Evolutionary conservation across 2,329 filamentous ascomycete genomes (phyloP), one percentile per base, ranked within the genome.

Genomic region (Onygenales sp.): DNA sequence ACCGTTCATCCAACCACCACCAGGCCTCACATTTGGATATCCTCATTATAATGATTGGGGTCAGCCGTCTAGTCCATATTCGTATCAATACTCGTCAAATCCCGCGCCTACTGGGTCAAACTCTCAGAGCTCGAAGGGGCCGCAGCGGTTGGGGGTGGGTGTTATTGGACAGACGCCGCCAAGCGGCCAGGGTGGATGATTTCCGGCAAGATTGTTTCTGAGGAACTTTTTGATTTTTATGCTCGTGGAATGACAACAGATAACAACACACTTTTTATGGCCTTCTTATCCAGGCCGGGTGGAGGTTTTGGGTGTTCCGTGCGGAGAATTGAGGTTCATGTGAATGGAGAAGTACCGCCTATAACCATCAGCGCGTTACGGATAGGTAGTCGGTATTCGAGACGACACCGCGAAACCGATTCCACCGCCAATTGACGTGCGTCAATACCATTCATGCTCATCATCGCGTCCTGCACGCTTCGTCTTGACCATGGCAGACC

Each of bases 181-280:
- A 27, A 74, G 71, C 57, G 73, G 73, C 32, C 76, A 79, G 59
- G 70, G 70, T 40, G 73, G 74, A 51, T 75, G 70, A 74, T 62
- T 42, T 17, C 21, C 36, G 10, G 31, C 21, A 27, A 27, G 21
- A 27, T 27, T 34, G 9, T 46, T 46, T 17, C 11, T 6, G 32
- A 8, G 32, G 32, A 17, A 32, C 32, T 8, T 34, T 47, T 6
- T 21, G 31, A 13, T 37, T 13, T n/a, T 3, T 14, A 9, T 49
- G 33, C 10, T 37, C 31, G 13, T 49, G 9, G 17, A 39, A 17
- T 33, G 45, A 31, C 9, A 33, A 11, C 27, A 39, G 17, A n/a
- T 44, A 27, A 4, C 11, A 27, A n/a, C 13, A 37, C 27, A 5
- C 31, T 31, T 7, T 39, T 8, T 31, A 6, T 14, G 42, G 17